Evolutionary conservation across 768 basidiomycete genomes (phyloP).

Genomic region (Lentinula aciculospora): DNA sequence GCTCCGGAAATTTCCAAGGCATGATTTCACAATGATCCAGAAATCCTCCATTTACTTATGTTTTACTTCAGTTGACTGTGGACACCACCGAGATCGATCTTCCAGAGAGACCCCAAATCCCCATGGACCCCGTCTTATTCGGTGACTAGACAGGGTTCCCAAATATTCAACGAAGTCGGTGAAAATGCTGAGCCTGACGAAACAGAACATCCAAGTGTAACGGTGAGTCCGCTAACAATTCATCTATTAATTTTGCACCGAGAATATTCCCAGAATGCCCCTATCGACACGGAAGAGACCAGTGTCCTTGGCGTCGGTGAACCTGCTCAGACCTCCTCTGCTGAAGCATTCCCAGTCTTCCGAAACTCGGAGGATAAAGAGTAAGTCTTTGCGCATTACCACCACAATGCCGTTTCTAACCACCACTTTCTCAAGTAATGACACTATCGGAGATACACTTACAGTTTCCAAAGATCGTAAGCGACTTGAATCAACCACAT

Average conservation of each 20-base stretch:
- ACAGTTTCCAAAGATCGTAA: slow-evolving; percentile 21
- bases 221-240: neutral
- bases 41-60: neutral
- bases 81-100: slow-evolving; percentile 1
- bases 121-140: slow-evolving; percentile 31
- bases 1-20: neutral
- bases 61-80: neutral
- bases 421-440: neutral
- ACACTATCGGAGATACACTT: slow-evolving; percentile 11
- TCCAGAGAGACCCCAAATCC: slow-evolving; percentile 22
- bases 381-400: neutral
- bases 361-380: neutral
- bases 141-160: slow-evolving; percentile 24
- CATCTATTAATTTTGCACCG: neutral
- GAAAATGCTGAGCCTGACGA: slow-evolving; percentile 9
- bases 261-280: neutral
- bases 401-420: neutral
- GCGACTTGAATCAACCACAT: slow-evolving; percentile 47
- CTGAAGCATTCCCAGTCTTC: neutral
- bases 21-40: neutral
- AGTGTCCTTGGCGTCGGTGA: neutral
- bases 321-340: neutral
- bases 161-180: neutral
- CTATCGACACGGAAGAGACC: too few species aligned
- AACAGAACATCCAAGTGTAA: slow-evolving; percentile 11